Conservation (phyloP, 352 stramenopile species). For the Phytopythium boreale region DNA sequence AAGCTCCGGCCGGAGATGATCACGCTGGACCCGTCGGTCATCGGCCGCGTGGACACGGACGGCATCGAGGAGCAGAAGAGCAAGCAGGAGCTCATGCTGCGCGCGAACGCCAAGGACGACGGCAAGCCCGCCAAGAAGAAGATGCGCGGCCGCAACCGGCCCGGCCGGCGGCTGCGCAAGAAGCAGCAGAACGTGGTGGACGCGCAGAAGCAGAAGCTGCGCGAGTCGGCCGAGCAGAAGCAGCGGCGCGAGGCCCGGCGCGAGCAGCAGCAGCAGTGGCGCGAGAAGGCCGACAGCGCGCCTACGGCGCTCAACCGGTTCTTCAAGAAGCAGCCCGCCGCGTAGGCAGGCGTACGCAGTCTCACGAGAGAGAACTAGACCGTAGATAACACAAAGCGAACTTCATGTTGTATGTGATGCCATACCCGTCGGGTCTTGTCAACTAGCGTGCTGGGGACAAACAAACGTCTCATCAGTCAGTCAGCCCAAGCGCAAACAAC, state of each 20-base stretch:
- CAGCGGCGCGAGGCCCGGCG: conserved; percentile 67
- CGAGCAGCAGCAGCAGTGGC: conserved; percentile 78
- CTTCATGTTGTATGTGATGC: conserved; percentile 4
- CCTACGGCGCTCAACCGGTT: conserved; percentile 86
- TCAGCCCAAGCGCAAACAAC: background rate
- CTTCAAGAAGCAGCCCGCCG: conserved; percentile 60
- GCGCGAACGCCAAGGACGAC: conserved; percentile 64
- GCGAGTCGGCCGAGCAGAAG: conserved; percentile 79
- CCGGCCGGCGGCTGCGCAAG: conserved; percentile 93
- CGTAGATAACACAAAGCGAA: conserved; percentile 5
- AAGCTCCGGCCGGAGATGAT: conserved; percentile 99
- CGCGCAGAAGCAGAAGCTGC: conserved; percentile 90
- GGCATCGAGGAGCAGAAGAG: conserved; percentile 81
- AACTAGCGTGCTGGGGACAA: too few species aligned
- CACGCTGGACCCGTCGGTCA: conserved; percentile 91
- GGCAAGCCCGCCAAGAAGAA: conserved; percentile 91
- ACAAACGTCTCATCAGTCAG: too few species aligned
- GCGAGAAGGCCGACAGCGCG: conserved; percentile 67
- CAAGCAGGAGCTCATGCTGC: conserved; percentile 72
- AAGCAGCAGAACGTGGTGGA: conserved; percentile 99
- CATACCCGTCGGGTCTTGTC: too few species aligned
- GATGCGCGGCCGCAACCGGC: conserved; percentile 97
- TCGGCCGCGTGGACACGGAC: conserved; percentile 93
- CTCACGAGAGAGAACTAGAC: background rate
- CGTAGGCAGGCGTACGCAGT: background rate